Evolutionary conservation across 2,329 filamentous ascomycete genomes (phyloP), one percentile per base, ranked within the genome.

Genomic region (Gaeumannomyces sp.): DNA sequence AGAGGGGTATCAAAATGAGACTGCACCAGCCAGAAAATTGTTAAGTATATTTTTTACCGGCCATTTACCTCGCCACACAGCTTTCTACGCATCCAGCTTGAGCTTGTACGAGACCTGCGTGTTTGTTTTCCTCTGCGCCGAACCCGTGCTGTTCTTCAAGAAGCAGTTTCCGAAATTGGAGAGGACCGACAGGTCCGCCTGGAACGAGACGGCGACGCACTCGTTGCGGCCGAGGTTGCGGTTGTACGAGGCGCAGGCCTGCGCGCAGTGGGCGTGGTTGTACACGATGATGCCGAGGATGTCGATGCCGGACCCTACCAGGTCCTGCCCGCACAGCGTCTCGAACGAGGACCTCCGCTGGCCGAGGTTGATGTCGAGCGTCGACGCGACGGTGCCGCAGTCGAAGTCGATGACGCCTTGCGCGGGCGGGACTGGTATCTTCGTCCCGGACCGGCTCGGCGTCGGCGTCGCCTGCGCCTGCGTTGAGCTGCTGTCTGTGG

Each of bases 161-260:
- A 60, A 66, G 61, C 63, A 66, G 38, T 62, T 64, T 3, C 45
- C 65, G 28, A 38, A 62, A 14, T 66, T 59, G 19, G 2, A 16
- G 5, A 59, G 14, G 29, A 66, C 19, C 50, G 53, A 35, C 6
- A 8, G 6, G 61, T 70, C 64, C 3, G 66, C 67, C 11, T 25
- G 16, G 61, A 69, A 70, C 8, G 64, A 63, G 27, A 68, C 59
- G 19, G 66, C 64, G 8, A 53, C 63, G 62, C 67, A 71, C 28
- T 65, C 25, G 45, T 63, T 63, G 27, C 66, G 57, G 27, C 63
- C 64, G 45, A 61, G 60, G 67, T 66, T 68, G 38, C 63, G 62
- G 57, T 70, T 69, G 58, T 69, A 64, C 33, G 67, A 67, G 4
- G 68, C 67, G 63, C 68, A 69, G 3, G 68, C 68, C 64, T 69